These are phyloP conservation scores for Zoysia matrella DNA, from an alignment of 202 grass and related monocot genomes.

Conservation along the genomic window DNA sequence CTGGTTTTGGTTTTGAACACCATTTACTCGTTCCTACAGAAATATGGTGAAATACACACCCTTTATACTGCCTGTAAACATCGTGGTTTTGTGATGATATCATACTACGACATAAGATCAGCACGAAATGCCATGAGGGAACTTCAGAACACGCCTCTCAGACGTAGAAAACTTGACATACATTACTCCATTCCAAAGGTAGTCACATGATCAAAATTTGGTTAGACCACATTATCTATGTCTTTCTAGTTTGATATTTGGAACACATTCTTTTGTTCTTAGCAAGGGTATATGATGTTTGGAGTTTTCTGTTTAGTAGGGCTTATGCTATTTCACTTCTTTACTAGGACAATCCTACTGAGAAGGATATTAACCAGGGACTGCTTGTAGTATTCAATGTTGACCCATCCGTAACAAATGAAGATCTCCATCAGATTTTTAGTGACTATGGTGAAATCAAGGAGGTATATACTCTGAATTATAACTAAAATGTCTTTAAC, in stretches of 20 bases:
- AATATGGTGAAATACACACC: constrained; percentile 79
- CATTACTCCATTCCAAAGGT: constrained; percentile 99
- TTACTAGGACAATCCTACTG: constrained; percentile 78
- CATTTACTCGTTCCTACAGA: constrained; percentile 55
- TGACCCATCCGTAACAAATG: constrained; percentile 79
- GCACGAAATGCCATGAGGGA: constrained; percentile 84
- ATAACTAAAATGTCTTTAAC: not conserved
- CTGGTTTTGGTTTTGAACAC: constrained; percentile 32
- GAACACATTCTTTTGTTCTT: constrained; percentile 3
- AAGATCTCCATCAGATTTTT: constrained; percentile 85
- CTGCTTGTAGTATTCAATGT: constrained; percentile 86
- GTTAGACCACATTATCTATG: not conserved
- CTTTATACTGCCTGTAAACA: constrained; percentile 95
- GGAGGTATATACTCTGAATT: constrained; percentile 51
- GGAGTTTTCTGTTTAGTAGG: constrained; percentile 12
- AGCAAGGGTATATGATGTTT: not conserved
- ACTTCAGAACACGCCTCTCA: constrained; percentile 91
- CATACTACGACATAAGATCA: constrained; percentile 95
- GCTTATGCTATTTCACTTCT: constrained; percentile 13
- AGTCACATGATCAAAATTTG: constrained; percentile 24
- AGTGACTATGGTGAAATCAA: constrained; percentile 88
- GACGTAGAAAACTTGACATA: constrained; percentile 87
- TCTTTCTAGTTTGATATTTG: constrained; percentile 14
- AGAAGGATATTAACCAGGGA: constrained; percentile 96
- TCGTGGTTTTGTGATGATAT: constrained; percentile 99